Conservation (phyloP, 139 green algal species). For the Coccomyxa sp. region DNA sequence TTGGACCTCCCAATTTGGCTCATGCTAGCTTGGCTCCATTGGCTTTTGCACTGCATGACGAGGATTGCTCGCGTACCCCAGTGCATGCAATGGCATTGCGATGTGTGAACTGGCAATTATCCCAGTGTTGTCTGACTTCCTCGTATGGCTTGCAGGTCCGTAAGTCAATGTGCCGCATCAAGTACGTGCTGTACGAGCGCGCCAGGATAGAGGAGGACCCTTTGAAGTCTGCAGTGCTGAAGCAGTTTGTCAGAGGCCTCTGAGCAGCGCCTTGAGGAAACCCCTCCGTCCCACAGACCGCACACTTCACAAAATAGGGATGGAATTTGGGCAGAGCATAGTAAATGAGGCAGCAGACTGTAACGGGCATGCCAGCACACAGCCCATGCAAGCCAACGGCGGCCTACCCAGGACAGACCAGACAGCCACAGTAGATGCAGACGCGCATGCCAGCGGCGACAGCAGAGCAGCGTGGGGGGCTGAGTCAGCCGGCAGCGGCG, state of each 20-base stretch:
- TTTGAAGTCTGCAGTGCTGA: neutral
- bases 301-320: neutral
- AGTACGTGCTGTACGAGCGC: conserved; percentile 23
- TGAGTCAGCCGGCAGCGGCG: no score
- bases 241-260: conserved; percentile 14
- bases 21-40: neutral
- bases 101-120: no score
- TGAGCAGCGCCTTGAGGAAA: neutral
- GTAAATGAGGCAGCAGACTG: no score
- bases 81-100: neutral
- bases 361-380: no score
- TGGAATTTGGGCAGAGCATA: no score
- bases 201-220: conserved; percentile 3
- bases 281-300: neutral
- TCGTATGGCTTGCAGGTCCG: conserved; percentile 14
- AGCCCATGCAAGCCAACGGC: neutral
- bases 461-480: no score
- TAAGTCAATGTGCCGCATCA: conserved; percentile 28
- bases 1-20: neutral
- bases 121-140: no score
- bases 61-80: neutral
- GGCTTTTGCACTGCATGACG: neutral
- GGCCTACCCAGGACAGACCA: neutral
- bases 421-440: neutral
- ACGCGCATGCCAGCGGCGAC: no score